Conservation (phyloP, 495 filamentous ascomycete species). For the Glarea lozoyensis region DNA sequence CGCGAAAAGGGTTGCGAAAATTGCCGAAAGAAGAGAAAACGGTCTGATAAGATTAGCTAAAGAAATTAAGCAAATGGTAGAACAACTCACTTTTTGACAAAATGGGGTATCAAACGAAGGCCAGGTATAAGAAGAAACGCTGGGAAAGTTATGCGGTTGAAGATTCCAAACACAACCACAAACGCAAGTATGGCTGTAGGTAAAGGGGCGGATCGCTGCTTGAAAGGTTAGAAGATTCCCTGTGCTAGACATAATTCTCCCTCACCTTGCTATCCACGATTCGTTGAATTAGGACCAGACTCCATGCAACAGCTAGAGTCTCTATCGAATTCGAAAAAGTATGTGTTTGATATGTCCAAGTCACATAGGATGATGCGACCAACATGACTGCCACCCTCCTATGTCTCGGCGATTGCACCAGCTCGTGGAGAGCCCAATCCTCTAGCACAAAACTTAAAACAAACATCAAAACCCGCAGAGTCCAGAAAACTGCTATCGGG, state of each 20-base stretch:
- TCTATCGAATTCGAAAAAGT: slow-evolving; percentile 98
- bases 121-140: slow-evolving; percentile 79
- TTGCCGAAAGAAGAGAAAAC: slow-evolving; percentile 52
- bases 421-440: slow-evolving; percentile 93
- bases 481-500: slow-evolving; percentile 79
- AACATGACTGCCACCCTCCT: slow-evolving; percentile 65
- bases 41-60: slow-evolving; percentile 40
- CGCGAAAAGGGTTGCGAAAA: slow-evolving; percentile 50
- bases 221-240: slow-evolving; percentile 11
- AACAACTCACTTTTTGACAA: slow-evolving; percentile 59
- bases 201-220: slow-evolving; percentile 66
- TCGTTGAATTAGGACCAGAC: slow-evolving; percentile 78
- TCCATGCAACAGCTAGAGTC: slow-evolving; percentile 85
- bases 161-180: slow-evolving; percentile 73
- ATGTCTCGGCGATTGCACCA: slow-evolving; percentile 63
- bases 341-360: slow-evolving; percentile 97
- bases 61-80: not conserved
- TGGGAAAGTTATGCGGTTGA: slow-evolving; percentile 95
- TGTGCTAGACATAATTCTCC: not conserved
- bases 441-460: slow-evolving; percentile 88
- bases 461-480: slow-evolving; percentile 81
- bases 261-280: slow-evolving; percentile 69
- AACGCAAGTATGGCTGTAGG: slow-evolving; percentile 70
- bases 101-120: slow-evolving; percentile 75
- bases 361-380: slow-evolving; percentile 92